Conservation (phyloP, 2,329 filamentous ascomycete species). For the Alternaria consortialis region DNA sequence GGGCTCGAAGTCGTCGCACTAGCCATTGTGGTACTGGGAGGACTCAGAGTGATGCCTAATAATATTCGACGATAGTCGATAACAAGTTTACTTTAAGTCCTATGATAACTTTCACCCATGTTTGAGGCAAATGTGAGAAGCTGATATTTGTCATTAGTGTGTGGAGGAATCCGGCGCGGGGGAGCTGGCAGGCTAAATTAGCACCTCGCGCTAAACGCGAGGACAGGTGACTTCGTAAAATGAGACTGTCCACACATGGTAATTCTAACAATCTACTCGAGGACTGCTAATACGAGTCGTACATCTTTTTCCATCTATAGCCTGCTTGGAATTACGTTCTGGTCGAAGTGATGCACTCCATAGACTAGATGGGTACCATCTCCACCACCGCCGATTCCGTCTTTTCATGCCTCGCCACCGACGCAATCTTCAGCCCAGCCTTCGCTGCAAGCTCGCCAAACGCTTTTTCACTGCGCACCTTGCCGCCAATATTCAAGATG, state of each 20-base stretch:
- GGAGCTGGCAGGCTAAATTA: background rate
- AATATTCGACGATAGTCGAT: too few relatives aligned
- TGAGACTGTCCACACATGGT: background rate
- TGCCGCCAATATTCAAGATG: conserved; percentile 17
- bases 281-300: background rate
- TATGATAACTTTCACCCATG: background rate
- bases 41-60: background rate
- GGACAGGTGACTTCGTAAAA: background rate
- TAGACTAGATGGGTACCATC: conserved; percentile 9
- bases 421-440: conserved; percentile 14
- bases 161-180: background rate
- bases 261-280: background rate
- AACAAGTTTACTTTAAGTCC: background rate
- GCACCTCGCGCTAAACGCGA: background rate
- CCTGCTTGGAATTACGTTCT: too few relatives aligned
- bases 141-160: background rate
- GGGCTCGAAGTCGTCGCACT: background rate
- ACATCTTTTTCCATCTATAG: too few relatives aligned
- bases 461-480: conserved; percentile 14
- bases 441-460: conserved; percentile 12
- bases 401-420: conserved; percentile 12
- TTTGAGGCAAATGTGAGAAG: background rate
- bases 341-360: background rate
- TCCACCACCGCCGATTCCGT: conserved; percentile 15
- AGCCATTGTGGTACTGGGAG: background rate